Percentiles rank a stretch among this genome's conserved stretches.
These are phyloP conservation scores for Periconia sp. DNA, from an alignment of 2,329 filamentous ascomycete species.

Conservation along the genomic window DNA sequence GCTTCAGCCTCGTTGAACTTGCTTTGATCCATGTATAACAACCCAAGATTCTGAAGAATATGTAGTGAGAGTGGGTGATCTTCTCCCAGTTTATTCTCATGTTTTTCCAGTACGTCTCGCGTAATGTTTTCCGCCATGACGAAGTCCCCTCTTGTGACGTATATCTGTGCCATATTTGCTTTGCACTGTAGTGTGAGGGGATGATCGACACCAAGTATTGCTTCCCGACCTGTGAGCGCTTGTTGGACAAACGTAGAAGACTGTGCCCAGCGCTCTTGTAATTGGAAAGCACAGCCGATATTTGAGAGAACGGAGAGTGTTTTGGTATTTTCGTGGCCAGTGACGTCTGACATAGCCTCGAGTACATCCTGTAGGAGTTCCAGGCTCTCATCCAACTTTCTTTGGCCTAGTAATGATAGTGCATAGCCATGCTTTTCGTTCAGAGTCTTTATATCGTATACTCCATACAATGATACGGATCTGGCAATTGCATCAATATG, in stretches of 20 bases:
- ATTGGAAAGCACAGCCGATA: slow-evolving; percentile 3
- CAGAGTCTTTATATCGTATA: background rate
- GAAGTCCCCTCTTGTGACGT: slow-evolving; percentile 1
- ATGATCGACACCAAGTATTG: slow-evolving; percentile 5
- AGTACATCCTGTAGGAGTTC: slow-evolving; percentile 1
- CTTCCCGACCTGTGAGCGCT: slow-evolving; percentile 1
- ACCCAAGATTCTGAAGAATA: slow-evolving; percentile 7
- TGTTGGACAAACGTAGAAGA: background rate
- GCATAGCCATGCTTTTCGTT: slow-evolving; percentile 9
- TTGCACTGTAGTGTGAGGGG: slow-evolving; percentile 7
- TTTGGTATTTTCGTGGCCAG: slow-evolving; percentile 2
- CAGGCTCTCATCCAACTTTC: slow-evolving; percentile 1
- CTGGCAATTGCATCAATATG: slow-evolving; percentile 4
- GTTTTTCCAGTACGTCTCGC: slow-evolving; percentile 3
- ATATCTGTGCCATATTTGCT: slow-evolving; percentile 11
- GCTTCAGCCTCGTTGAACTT: slow-evolving; percentile 4
- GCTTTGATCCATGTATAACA: background rate
- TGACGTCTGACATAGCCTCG: background rate
- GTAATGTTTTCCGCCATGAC: slow-evolving; percentile 2
- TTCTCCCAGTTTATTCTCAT: slow-evolving; percentile 3
- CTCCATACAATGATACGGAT: background rate
- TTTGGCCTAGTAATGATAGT: slow-evolving; percentile 6
- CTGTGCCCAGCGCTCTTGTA: slow-evolving; percentile 3
- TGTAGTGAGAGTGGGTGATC: slow-evolving; percentile 9
- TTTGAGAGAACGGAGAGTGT: slow-evolving; percentile 10